A percentile compares a stretch with the other conserved stretches of the same genome.
Evolutionary conservation across 1,139 yeast species (phyloP).

Genomic region (Sugiyamaella grinbergsii): DNA sequence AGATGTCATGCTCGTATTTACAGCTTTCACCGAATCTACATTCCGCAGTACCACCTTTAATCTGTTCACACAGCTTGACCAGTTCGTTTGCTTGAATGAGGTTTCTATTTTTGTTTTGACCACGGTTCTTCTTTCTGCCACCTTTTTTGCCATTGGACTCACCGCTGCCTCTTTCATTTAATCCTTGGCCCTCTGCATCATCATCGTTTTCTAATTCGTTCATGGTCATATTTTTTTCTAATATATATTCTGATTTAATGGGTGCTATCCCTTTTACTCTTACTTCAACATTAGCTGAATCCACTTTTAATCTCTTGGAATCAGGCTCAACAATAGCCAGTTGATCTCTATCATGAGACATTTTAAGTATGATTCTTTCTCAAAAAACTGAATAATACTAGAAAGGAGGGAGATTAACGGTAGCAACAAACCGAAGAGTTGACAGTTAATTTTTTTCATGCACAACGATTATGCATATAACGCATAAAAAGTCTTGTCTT

Average conservation of each 20-base stretch:
- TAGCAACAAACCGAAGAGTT: no score
- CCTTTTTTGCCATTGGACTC: slow-evolving; percentile 48
- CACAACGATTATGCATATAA: no score
- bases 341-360: slow-evolving; percentile 13
- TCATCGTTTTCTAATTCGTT: slow-evolving; percentile 43
- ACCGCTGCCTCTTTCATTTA: slow-evolving; percentile 48
- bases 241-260: slow-evolving; percentile 32
- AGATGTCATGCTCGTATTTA: slow-evolving; percentile 73
- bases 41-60: slow-evolving; percentile 46
- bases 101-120: slow-evolving; percentile 89
- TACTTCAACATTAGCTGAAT: neutral
- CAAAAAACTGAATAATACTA: no score
- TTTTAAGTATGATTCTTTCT: neutral
- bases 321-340: neutral
- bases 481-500: no score
- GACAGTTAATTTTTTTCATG: no score
- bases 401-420: no score
- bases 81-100: slow-evolving; percentile 69
- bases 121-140: slow-evolving; percentile 57
- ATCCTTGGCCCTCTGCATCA: slow-evolving; percentile 53
- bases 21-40: slow-evolving; percentile 79
- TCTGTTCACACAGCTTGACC: slow-evolving; percentile 64
- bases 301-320: slow-evolving; percentile 4
- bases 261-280: slow-evolving; percentile 34
- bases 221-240: slow-evolving; percentile 22